Evolutionary conservation across 192 early-diverging fungal species (phyloP).

Genomic region (Coemansia sp.): DNA sequence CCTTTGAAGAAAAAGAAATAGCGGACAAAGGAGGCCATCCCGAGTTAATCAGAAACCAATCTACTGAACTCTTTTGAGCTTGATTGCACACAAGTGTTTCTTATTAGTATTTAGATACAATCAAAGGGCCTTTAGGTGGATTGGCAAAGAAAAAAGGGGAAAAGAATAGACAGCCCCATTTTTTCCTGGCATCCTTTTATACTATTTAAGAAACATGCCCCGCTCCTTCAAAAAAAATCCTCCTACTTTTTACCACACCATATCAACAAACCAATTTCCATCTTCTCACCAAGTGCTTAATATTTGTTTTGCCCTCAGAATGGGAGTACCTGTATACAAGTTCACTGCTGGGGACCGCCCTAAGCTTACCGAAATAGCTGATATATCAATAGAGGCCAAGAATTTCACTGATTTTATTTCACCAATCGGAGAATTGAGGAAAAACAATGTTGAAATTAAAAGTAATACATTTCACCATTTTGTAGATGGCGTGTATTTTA

Average conservation of each 20-base stretch:
- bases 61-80: background rate
- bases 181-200: background rate
- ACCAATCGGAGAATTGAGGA: too few relatives aligned
- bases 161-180: background rate
- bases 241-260: background rate
- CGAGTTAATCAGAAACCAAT: background rate
- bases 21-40: background rate
- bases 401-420: too few relatives aligned
- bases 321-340: background rate
- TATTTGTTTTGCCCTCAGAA: background rate
- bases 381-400: too few relatives aligned
- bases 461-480: too few relatives aligned
- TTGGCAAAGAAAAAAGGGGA: background rate
- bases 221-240: background rate
- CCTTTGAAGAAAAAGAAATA: background rate
- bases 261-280: background rate
- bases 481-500: too few relatives aligned
- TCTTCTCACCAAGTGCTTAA: background rate
- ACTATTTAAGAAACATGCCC: background rate
- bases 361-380: too few relatives aligned
- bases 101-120: background rate
- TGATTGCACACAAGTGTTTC: background rate
- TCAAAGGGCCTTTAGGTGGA: too few relatives aligned
- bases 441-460: too few relatives aligned
- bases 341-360: background rate